Evolutionary conservation across 2,329 filamentous ascomycete species (phyloP).

Genomic region (Colletotrichum eleusines): DNA sequence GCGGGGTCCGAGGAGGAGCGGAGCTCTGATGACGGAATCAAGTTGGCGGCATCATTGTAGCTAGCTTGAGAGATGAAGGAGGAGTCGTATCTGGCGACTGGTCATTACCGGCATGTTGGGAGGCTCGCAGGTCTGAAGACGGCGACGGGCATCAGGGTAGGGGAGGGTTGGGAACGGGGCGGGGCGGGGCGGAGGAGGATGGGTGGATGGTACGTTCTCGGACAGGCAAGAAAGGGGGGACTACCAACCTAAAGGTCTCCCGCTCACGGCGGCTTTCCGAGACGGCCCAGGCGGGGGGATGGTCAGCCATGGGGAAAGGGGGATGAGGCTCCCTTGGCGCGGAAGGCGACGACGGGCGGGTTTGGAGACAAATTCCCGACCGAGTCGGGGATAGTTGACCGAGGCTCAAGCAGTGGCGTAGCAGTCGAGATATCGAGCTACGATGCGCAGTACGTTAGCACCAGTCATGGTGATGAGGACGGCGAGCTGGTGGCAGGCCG

Average conservation of each 20-base stretch:
- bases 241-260: constrained; percentile 47
- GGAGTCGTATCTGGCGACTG: constrained; percentile 32
- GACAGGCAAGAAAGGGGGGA: not conserved
- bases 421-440: not conserved
- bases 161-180: not conserved
- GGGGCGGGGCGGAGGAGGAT: not conserved
- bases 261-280: constrained; percentile 47
- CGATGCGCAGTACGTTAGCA: not conserved
- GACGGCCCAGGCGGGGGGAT: not conserved
- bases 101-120: not conserved
- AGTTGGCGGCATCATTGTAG: constrained; percentile 43
- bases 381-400: not conserved
- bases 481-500: not conserved
- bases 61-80: constrained; percentile 17
- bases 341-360: too few relatives aligned
- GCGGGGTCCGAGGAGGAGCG: constrained; percentile 50
- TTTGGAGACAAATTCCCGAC: not conserved
- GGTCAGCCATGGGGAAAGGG: not conserved
- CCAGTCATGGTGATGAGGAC: not conserved
- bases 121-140: not conserved
- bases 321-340: not conserved
- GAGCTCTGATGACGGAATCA: constrained; percentile 45
- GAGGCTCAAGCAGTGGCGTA: not conserved
- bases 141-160: not conserved
- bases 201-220: too few relatives aligned